Conservation (phyloP, 495 filamentous ascomycete species). For the Opeltia flavorubescens region DNA sequence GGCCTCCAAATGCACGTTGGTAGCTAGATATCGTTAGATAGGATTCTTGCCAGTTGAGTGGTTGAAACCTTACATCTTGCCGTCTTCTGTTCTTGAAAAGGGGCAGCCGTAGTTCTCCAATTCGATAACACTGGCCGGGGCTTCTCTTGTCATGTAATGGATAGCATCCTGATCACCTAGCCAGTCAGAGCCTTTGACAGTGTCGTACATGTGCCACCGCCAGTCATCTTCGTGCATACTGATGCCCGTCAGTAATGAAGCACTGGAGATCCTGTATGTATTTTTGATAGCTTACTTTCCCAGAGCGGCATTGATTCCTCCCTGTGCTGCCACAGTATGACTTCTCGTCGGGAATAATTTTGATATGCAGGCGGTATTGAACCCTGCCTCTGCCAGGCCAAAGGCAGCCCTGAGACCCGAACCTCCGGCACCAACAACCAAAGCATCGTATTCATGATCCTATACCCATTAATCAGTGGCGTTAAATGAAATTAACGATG, state of each 20-base stretch:
- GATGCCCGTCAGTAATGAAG: constrained; percentile 1
- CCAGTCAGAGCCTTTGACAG: constrained; percentile 97
- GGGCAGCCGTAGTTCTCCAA: constrained; percentile 96
- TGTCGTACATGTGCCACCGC: constrained; percentile 99
- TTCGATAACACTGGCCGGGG: constrained; percentile 81
- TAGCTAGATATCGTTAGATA: constrained; percentile 36
- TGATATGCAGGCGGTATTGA: constrained; percentile 96
- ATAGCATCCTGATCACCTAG: constrained; percentile 97
- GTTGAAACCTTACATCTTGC: constrained; percentile 52
- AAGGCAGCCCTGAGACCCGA: constrained; percentile 90
- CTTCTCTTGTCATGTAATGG: constrained; percentile 97
- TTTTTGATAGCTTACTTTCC: constrained; percentile 55
- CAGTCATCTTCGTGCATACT: constrained; percentile 85
- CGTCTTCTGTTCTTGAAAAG: constrained; percentile 94
- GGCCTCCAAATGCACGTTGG: constrained; percentile 94
- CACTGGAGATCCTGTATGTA: too few species aligned
- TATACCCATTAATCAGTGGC: too few species aligned
- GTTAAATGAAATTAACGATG: neutral
- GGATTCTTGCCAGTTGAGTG: constrained; percentile 8
- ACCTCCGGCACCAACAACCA: constrained; percentile 91
- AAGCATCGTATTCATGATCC: constrained; percentile 73
- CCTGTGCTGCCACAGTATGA: constrained; percentile 91
- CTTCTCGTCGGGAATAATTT: constrained; percentile 94
- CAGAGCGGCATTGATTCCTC: constrained; percentile 89
- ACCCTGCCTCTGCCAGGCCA: constrained; percentile 91